Evolutionary conservation across 164 flowering plant genomes (phyloP).

Genomic region (Magnolia sinica): DNA sequence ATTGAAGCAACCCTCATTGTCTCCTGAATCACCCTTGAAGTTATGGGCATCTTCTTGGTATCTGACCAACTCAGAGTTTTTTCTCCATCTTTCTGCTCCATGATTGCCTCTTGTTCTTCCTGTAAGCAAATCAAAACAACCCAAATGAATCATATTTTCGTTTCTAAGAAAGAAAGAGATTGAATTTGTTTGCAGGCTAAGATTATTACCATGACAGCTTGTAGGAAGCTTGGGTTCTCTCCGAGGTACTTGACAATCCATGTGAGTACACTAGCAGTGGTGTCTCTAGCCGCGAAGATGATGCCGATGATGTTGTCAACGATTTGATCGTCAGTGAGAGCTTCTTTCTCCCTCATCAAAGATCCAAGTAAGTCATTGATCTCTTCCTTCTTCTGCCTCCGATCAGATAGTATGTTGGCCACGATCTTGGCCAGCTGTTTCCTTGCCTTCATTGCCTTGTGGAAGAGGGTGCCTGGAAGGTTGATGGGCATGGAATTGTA

Average conservation of each 20-base stretch:
- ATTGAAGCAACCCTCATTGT: conserved; percentile 90
- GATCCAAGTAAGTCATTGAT: conserved; percentile 72
- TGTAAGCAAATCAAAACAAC: conserved; percentile 17
- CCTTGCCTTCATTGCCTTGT: conserved; percentile 89
- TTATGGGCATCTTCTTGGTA: conserved; percentile 82
- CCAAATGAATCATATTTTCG: not conserved
- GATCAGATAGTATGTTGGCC: conserved; percentile 53
- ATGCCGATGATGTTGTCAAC: conserved; percentile 94
- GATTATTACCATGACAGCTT: conserved; percentile 74
- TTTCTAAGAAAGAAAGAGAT: not conserved
- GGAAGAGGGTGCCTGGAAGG: conserved; percentile 88
- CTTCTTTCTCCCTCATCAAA: conserved; percentile 73
- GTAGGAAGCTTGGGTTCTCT: conserved; percentile 69
- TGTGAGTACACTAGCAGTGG: conserved; percentile 90
- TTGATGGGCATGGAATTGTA: conserved; percentile 98
- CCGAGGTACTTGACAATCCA: conserved; percentile 92
- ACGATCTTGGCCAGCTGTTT: conserved; percentile 64
- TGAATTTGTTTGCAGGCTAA: not conserved
- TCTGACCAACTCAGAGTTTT: conserved; percentile 62
- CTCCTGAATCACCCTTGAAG: conserved; percentile 88
- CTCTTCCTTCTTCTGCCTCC: conserved; percentile 48
- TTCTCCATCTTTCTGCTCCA: conserved; percentile 17
- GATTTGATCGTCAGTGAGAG: conserved; percentile 81
- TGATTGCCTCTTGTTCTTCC: conserved; percentile 83
- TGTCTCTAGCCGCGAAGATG: conserved; percentile 96